phyloP scores from a whole-genome alignment of 352 stramenopile species.

The Globisporangium paroecandrum region DNA sequence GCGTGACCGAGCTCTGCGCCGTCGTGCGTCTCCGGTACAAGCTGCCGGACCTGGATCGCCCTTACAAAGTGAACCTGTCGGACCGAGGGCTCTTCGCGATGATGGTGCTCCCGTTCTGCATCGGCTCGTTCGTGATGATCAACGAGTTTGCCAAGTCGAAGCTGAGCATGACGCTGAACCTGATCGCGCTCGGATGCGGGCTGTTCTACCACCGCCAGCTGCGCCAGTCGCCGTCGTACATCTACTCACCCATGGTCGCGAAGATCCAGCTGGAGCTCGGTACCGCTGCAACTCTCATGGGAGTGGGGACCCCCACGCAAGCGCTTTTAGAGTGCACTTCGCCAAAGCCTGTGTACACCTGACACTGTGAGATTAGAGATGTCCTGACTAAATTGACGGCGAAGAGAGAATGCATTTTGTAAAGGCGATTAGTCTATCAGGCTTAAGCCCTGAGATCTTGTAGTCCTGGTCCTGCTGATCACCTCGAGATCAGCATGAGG shows the following conservation, averaged over 20 bases:
- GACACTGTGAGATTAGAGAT: not conserved
- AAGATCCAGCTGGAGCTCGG: constrained; percentile 27
- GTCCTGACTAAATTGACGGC: not conserved
- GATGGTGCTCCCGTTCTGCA: constrained; percentile 49
- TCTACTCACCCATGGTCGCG: constrained; percentile 25
- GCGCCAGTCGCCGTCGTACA: constrained; percentile 31
- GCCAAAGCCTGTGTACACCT: constrained; percentile 14
- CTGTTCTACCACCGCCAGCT: constrained; percentile 60
- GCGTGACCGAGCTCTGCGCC: constrained; percentile 68
- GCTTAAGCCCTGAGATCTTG: not conserved
- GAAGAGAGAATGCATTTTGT: not conserved
- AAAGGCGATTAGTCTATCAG: not conserved
- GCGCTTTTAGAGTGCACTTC: constrained; percentile 10
- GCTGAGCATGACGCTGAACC: constrained; percentile 54
- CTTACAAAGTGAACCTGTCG: constrained; percentile 68
- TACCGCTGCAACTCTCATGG: constrained; percentile 12
- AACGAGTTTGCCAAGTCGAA: constrained; percentile 81
- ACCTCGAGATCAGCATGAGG: not conserved
- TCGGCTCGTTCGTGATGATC: constrained; percentile 71
- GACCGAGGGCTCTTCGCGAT: constrained; percentile 38
- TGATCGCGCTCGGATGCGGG: constrained; percentile 42
- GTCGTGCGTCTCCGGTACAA: constrained; percentile 74
- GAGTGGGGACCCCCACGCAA: constrained; percentile 8
- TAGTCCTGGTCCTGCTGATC: not conserved
- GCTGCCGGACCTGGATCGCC: constrained; percentile 64